phyloP scores from a whole-genome alignment of 1,284 basidiomycete genomes.

The Pascua sp. region DNA sequence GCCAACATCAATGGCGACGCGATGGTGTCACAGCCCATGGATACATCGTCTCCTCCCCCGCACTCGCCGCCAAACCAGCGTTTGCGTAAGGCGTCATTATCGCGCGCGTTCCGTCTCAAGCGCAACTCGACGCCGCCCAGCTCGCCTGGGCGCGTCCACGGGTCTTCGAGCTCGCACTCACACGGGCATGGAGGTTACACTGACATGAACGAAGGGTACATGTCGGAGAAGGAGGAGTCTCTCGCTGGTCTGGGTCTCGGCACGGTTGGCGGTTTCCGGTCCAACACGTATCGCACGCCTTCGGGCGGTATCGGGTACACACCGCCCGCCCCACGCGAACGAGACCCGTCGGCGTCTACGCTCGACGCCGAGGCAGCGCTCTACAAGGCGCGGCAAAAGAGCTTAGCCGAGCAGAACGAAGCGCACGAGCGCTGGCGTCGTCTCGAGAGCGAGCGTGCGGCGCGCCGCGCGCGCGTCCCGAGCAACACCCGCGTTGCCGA shows the following conservation, averaged over 20 bases:
- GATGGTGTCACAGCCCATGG: too few relatives aligned
- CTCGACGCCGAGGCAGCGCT: conserved; percentile 22
- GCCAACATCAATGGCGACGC: neutral
- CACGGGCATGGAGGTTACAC: neutral
- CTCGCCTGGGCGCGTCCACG: neutral
- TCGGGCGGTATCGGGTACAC: conserved; percentile 19
- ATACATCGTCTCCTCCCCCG: neutral
- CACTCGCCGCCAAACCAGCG: conserved; percentile 1
- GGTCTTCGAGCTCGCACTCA: neutral
- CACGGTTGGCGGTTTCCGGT: conserved; percentile 1
- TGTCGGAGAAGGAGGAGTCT: conserved; percentile 5
- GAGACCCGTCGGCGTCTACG: conserved; percentile 19
- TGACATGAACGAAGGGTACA: conserved; percentile 1
- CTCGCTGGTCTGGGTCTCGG: conserved; percentile 12
- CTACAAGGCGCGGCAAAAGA: conserved; percentile 22
- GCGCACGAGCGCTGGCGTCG: conserved; percentile 32
- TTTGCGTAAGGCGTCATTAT: conserved; percentile 4
- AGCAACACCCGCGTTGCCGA: neutral
- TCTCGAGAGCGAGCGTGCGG: conserved; percentile 8
- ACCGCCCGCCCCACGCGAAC: conserved; percentile 7
- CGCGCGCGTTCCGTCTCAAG: conserved; percentile 14
- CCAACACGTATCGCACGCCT: conserved; percentile 16
- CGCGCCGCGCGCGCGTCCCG: neutral
- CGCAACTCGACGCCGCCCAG: conserved; percentile 4
- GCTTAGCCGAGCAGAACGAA: conserved; percentile 25